Evolutionary conservation across 768 basidiomycete genomes (phyloP), one percentile per base, ranked within the genome.

Genomic region (Leccinum ochraceum): DNA sequence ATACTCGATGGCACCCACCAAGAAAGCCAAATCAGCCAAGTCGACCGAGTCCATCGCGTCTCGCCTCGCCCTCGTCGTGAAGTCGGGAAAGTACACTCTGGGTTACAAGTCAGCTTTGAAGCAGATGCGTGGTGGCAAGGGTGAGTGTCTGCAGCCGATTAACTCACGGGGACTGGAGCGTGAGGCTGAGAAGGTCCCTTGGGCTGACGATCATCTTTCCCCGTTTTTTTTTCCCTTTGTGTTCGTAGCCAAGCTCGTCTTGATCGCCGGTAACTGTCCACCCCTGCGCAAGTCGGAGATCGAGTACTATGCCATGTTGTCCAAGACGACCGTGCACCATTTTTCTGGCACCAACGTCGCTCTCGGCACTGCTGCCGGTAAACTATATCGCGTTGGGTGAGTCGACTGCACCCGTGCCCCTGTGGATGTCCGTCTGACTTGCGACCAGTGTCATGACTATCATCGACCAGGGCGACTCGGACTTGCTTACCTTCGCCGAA

Each of bases 251-350:
- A 98, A 97, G 81, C 93, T 99, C 68, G 90, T 99, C 74, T 81
- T 99, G 77, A 97, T 99, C 74, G 94, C 96, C 71, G 95, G 94
- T 69, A 99, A 99, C 82, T 97, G 95, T 82, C 97, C 97, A 60
- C 97, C 97, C 64, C 87, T 99, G 64, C 94, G 97, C 78, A 97
- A 97, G 79, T 98, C 96, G 62, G 97, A 99, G 84, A 85, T 99
- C 61, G 97, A 99, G 83, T 99, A 98, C 84, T 99, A 98, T 76
- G 97, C 95, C 80, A 97, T 97, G 95, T 85, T 99, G 75, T 97
- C 95, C 68, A 99, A 99, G 84, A 98, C 96, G 60, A 87, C 92
- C 60, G 96, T 98, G 59, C 97, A 98, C 81, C 95, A 98, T 82
- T 99, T 97, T 77, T 83, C 87, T 65, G 97, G 97, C 65, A 95